Evolutionary conservation across 2,329 filamentous ascomycete genomes (phyloP).

Genomic region (Clonostachys rosea): DNA sequence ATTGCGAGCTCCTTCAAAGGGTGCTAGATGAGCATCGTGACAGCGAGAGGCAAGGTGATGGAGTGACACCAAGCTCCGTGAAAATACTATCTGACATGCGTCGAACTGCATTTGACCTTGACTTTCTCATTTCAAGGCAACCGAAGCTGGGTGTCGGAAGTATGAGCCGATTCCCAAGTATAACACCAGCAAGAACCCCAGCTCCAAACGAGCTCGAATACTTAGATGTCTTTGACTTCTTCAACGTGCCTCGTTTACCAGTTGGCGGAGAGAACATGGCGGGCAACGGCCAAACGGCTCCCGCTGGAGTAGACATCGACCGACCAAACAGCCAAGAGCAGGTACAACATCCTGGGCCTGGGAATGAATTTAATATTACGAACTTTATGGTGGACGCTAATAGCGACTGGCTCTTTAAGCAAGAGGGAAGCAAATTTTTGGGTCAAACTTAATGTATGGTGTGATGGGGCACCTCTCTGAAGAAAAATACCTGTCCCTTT

Average conservation of each 20-base stretch:
- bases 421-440: constrained; percentile 2
- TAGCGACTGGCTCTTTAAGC: constrained; percentile 69
- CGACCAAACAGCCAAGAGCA: constrained; percentile 17
- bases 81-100: constrained; percentile 90
- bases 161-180: constrained; percentile 41
- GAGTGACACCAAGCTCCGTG: constrained; percentile 76
- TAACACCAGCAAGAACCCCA: constrained; percentile 62
- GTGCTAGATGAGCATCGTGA: constrained; percentile 85
- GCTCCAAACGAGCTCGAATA: constrained; percentile 84
- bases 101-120: constrained; percentile 82
- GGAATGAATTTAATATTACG: constrained; percentile 70
- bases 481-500: not conserved
- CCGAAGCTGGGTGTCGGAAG: constrained; percentile 43
- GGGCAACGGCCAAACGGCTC: constrained; percentile 8
- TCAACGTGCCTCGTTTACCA: constrained; percentile 78
- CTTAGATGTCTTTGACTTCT: constrained; percentile 90
- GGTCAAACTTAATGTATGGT: not conserved
- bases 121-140: constrained; percentile 83
- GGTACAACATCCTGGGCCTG: constrained; percentile 17
- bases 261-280: constrained; percentile 31
- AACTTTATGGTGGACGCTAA: constrained; percentile 74
- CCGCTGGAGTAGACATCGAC: constrained; percentile 15
- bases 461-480: not conserved
- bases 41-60: constrained; percentile 68
- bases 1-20: constrained; percentile 72